Percentiles rank a stretch among this genome's conserved stretches.
These are phyloP conservation scores for Rubia balearica DNA, from an alignment of 305 asterid species.

Conservation along the genomic window DNA sequence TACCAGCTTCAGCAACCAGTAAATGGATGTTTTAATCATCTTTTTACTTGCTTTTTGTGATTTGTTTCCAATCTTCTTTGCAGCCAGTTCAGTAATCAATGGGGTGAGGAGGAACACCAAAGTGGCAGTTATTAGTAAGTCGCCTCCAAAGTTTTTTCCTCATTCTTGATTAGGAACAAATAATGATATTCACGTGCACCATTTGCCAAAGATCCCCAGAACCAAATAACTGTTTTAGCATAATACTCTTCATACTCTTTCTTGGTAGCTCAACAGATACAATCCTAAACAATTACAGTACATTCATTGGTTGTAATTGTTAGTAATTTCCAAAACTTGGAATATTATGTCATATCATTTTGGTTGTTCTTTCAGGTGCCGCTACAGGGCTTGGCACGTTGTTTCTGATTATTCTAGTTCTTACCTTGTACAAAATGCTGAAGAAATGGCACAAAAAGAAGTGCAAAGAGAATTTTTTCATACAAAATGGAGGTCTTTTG, in stretches of 20 bases:
- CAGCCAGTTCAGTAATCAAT: not conserved
- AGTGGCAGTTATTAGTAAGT: not conserved
- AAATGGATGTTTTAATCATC: not conserved
- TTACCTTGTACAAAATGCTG: not conserved
- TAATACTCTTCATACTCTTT: too few relatives aligned
- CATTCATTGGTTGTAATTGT: too few relatives aligned
- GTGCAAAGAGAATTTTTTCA: conserved; percentile 4
- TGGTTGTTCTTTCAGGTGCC: not conserved
- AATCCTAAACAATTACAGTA: too few relatives aligned
- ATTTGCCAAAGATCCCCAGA: not conserved
- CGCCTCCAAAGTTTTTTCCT: not conserved
- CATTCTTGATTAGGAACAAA: not conserved
- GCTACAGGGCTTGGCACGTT: not conserved
- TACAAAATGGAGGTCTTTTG: conserved; percentile 5
- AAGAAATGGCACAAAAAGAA: conserved; percentile 5
- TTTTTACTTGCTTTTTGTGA: not conserved
- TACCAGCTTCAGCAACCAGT: not conserved
- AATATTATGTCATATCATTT: not conserved
- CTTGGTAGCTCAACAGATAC: too few relatives aligned
- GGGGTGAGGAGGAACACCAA: not conserved
- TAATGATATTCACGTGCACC: not conserved
- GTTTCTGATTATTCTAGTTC: not conserved
- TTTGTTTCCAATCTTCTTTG: not conserved
- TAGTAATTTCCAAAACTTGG: not conserved
- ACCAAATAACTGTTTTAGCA: too few relatives aligned